These are phyloP conservation scores for Macrophomina phaseolina DNA, from an alignment of 2,329 filamentous ascomycete genomes.

Conservation along the genomic window DNA sequence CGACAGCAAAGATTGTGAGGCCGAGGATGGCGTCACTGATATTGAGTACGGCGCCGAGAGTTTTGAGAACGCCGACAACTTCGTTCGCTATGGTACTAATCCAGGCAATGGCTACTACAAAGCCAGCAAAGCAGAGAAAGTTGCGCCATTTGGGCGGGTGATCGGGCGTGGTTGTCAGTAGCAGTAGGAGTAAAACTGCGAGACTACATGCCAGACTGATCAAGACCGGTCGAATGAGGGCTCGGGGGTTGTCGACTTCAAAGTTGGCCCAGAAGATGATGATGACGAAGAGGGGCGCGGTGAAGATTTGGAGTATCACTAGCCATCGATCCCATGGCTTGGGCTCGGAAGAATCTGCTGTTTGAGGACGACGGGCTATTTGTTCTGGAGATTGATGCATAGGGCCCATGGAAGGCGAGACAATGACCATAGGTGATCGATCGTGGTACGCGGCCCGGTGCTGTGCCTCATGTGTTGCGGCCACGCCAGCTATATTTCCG, in stretches of 20 bases:
- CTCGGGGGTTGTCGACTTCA: constrained; percentile 61
- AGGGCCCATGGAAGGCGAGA: constrained; percentile 41
- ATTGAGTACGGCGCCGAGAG: constrained; percentile 85
- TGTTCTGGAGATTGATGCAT: constrained; percentile 45
- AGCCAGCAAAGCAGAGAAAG: constrained; percentile 85
- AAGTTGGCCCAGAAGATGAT: constrained; percentile 76
- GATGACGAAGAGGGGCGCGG: constrained; percentile 82
- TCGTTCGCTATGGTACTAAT: constrained; percentile 95
- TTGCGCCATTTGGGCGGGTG: constrained; percentile 75
- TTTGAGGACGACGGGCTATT: constrained; percentile 32
- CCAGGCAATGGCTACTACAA: constrained; percentile 91
- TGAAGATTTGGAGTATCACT: constrained; percentile 81
- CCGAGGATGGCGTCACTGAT: constrained; percentile 96
- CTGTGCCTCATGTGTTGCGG: constrained; percentile 18
- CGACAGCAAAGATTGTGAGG: constrained; percentile 93
- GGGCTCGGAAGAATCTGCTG: constrained; percentile 32
- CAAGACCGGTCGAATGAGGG: constrained; percentile 62
- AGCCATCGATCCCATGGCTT: constrained; percentile 90
- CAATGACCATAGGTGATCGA: constrained; percentile 28
- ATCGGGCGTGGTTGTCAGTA: constrained; percentile 71
- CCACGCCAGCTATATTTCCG: constrained; percentile 13
- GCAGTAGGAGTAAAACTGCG: constrained; percentile 67
- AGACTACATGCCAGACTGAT: constrained; percentile 62
- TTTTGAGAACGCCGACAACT: constrained; percentile 93
- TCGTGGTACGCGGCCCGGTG: constrained; percentile 21